Conservation (phyloP, 257 asterid species). For the Nicotiana sylvestris region DNA sequence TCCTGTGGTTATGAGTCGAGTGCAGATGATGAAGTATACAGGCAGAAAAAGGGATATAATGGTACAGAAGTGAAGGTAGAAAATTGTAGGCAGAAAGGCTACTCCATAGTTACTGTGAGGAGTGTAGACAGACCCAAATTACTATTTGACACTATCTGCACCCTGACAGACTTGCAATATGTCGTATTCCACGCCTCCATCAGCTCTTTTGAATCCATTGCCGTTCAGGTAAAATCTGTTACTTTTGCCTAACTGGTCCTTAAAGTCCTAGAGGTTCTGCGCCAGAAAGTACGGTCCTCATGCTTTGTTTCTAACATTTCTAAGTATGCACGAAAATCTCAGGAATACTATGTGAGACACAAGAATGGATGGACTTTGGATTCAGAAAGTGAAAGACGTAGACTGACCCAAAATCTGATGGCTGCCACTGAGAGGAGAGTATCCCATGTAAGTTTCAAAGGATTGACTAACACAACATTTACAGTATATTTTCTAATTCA, state of each 20-base stretch:
- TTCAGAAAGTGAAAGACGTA: constrained; percentile 46
- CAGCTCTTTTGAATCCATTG: constrained; percentile 57
- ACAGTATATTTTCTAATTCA: neutral
- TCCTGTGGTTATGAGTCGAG: constrained; percentile 39
- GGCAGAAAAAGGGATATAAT: constrained; percentile 25
- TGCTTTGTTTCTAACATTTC: neutral
- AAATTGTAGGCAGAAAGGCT: constrained; percentile 45
- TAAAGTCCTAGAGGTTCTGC: neutral
- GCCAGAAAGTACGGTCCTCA: no score
- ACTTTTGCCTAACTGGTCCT: neutral
- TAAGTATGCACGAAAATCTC: neutral
- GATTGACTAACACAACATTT: neutral
- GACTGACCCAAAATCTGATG: constrained; percentile 52
- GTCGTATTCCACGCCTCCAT: constrained; percentile 78
- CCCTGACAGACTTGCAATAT: constrained; percentile 65
- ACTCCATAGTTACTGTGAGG: constrained; percentile 55
- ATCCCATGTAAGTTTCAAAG: constrained; percentile 46
- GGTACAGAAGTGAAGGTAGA: constrained; percentile 65
- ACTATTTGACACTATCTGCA: constrained; percentile 71
- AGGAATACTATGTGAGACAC: constrained; percentile 77
- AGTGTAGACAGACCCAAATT: constrained; percentile 71
- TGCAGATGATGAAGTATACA: constrained; percentile 36
- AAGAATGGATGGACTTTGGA: constrained; percentile 44
- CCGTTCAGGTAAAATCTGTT: constrained; percentile 54
- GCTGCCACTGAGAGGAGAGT: constrained; percentile 84